These are phyloP conservation scores for Aureobasidium sp. DNA, from an alignment of 2,329 filamentous ascomycete genomes.

Conservation along the genomic window DNA sequence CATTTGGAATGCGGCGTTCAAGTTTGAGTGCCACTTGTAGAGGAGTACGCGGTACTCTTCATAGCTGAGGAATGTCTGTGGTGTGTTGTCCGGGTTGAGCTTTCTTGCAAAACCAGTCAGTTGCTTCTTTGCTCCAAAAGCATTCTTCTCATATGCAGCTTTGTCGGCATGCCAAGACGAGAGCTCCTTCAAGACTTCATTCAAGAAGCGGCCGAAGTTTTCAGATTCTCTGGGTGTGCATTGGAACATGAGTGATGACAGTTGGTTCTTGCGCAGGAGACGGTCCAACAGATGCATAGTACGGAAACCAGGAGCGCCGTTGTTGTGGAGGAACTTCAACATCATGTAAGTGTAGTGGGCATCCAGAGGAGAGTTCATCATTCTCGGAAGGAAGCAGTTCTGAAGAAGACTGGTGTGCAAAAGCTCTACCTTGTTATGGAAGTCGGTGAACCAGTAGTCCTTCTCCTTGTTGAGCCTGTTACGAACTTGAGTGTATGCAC, in stretches of 20 bases:
- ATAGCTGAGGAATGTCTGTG: slow-evolving; percentile 67
- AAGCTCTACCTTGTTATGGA: slow-evolving; percentile 54
- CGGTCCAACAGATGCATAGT: slow-evolving; percentile 76
- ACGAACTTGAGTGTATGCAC: slow-evolving; percentile 59
- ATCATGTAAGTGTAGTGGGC: slow-evolving; percentile 84
- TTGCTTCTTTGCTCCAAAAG: slow-evolving; percentile 57
- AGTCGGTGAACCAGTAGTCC: slow-evolving; percentile 65
- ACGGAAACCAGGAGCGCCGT: slow-evolving; percentile 77
- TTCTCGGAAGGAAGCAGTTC: slow-evolving; percentile 83
- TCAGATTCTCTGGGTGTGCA: slow-evolving; percentile 88
- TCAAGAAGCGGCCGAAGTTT: slow-evolving; percentile 85
- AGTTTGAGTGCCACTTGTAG: slow-evolving; percentile 81
- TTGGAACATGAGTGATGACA: slow-evolving; percentile 77
- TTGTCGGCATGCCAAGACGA: slow-evolving; percentile 77
- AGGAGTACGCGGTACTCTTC: slow-evolving; percentile 79
- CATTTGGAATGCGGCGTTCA: slow-evolving; percentile 70
- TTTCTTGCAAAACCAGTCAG: slow-evolving; percentile 73
- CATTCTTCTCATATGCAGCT: slow-evolving; percentile 72
- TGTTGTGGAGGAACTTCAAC: slow-evolving; percentile 78
- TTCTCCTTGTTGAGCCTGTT: slow-evolving; percentile 68
- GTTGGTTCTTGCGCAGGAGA: slow-evolving; percentile 73
- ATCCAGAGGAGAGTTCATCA: slow-evolving; percentile 76
- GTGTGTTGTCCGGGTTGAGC: slow-evolving; percentile 61
- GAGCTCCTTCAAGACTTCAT: slow-evolving; percentile 72
- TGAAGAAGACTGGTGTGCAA: slow-evolving; percentile 76